A percentile compares a stretch with the other conserved stretches of the same genome.
Conservation (phyloP, 441 rosid genomes). For the Croton laevigatus region DNA sequence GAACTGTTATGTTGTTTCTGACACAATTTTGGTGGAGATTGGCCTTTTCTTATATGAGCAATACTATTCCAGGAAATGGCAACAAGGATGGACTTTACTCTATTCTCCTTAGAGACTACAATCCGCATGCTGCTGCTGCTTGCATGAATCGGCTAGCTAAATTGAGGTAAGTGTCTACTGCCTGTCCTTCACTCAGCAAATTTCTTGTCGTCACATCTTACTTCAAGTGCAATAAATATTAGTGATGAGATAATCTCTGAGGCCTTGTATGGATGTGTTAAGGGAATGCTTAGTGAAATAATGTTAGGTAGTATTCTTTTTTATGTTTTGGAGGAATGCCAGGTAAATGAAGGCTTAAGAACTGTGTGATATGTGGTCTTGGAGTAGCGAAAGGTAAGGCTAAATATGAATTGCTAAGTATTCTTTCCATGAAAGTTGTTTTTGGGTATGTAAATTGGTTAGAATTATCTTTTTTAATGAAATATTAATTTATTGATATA, state of each 20-base stretch:
- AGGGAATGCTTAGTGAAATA: too few species aligned
- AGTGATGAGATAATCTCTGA: not conserved
- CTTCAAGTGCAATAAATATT: not conserved
- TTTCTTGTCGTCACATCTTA: not conserved
- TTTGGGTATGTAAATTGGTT: too few species aligned
- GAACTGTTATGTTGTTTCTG: not conserved
- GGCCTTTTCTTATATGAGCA: conserved; percentile 19
- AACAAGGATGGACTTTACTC: conserved; percentile 96
- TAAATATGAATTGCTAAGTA: too few species aligned
- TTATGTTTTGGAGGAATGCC: too few species aligned
- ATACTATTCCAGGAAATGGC: conserved; percentile 72
- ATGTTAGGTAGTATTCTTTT: too few species aligned
- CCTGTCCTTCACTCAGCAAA: not conserved
- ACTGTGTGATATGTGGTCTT: too few species aligned
- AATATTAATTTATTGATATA: too few species aligned
- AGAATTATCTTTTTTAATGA: too few species aligned
- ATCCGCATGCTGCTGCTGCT: conserved; percentile 85
- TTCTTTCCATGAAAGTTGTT: too few species aligned
- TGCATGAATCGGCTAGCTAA: conserved; percentile 99
- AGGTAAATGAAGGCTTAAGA: too few species aligned
- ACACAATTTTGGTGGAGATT: conserved; percentile 6
- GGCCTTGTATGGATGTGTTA: too few species aligned
- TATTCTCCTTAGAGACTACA: conserved; percentile 91
- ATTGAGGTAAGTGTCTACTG: conserved; percentile 53
- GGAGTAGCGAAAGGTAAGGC: too few species aligned